Base-by-base conservation (phyloP, 331 rosid genomes). In the Telfairia occidentalis region DNA sequence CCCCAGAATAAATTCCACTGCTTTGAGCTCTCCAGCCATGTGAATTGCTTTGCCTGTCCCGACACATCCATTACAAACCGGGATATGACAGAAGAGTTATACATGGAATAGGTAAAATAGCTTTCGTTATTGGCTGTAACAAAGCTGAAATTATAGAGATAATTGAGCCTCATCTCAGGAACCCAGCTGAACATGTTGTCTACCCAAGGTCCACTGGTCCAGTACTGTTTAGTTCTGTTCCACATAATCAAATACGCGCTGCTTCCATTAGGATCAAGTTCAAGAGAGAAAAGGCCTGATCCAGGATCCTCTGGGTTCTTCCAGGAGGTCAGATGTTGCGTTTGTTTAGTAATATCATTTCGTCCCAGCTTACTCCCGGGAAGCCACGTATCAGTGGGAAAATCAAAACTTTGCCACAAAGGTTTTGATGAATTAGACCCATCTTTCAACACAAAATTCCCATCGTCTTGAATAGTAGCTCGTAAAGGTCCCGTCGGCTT, bases 391-490 rank as follows among this genome's bases (percentile, higher is more conserved):
- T 82, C 35, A 35, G 83, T 35, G 3, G 84, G 88, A 75, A 77
- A 76, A 64, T 85, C 86, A 63, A 85, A 82, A 74, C 88, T 85
- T 49, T 85, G 84, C 88, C 88, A 85, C 5, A 84, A 66, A 1
- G 54, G 60, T 29, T 69, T 38, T 8, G 78, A 67, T 2, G 76
- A 18, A 79, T 49, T 67, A 21, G 83, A 46, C 16, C 64, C 81
- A 52, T 30, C 57, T 19, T 6, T 71, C 60, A 85, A 5, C 9
- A 82, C 79, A 10, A 85, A 74, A 63, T 78, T 81, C 9, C 85
- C 85, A 40, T 76, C 43, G 19, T 79, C 76, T 5, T 2, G 64
- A 35, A 74, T 77, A 26, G 48, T 53, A 4, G 84, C 85, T 72
- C 12, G 48, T 10, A 50, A 58, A 1, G 79, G 23, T 13, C 58